Base-by-base conservation (phyloP, 75 land plant genomes). In the Azolla pinnata region DNA sequence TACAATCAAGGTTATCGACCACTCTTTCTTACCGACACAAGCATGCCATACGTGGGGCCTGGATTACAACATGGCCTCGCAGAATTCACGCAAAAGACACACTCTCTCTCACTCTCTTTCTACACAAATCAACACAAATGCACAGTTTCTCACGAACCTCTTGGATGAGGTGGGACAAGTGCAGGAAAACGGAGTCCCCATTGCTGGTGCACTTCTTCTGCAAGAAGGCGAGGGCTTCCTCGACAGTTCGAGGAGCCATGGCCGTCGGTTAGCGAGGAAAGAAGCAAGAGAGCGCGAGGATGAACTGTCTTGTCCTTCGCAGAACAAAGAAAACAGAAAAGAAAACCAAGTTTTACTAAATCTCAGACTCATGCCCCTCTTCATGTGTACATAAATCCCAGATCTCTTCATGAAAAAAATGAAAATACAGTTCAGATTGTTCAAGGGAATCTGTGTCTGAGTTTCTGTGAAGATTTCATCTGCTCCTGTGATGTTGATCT, bases 111-210 rank as follows among this genome's bases (percentile, higher is more conserved):
- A 18, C 49, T 46, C 49, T 46, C 49, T 46, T 23, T 46, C 49
- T 46, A 46, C 49, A 14, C 49, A 46, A 14, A 14, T 4, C 49
- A 46, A 46, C 2, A 23, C 21, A 4, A 14, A 46, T 3, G 17
- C 49, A 49, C 1, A 49, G 4, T 1, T 5, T 12, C 1, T 1
- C 2, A 31, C 60, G 31, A 63, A 70, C 73, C 27, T 57, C 42
- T 44, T 66, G 74, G 30, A 71, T 60, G 21, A 71, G 60, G 28
- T 65, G 47, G 5, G 69, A 71, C 25, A 71, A 48, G 51, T 71
- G 74, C 17, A 69, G 45, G 68, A 71, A 71, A 2, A 59, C 74
- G 21, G 70, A 47, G 40, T 71, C 74, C 12, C 74, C 74, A 35
- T 46, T 65, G 28, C 50, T 59, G 1, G 74, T 71, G 55, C 65